Percentiles rank a stretch among this genome's conserved stretches.
Conservation (phyloP, 148 eudicot genomes). For the Amaranthus hypochondriacus region DNA sequence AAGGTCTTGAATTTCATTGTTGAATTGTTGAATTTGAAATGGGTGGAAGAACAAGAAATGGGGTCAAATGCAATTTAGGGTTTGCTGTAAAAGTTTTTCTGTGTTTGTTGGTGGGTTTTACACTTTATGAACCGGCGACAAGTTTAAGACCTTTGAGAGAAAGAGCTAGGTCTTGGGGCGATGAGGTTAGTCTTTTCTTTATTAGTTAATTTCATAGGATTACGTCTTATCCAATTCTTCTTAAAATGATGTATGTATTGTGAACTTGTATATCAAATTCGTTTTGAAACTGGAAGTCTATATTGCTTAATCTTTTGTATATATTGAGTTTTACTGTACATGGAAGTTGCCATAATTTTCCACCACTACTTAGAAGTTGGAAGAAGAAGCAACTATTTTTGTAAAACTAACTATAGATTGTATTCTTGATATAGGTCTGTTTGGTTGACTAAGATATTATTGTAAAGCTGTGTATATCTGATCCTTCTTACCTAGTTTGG, state of each 20-base stretch:
- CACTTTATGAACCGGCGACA: slow-evolving; percentile 34
- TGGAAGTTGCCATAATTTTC: background rate
- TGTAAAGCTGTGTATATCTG: too few relatives aligned
- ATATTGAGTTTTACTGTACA: background rate
- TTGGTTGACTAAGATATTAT: too few relatives aligned
- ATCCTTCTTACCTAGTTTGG: too few relatives aligned
- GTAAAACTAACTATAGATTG: too few relatives aligned
- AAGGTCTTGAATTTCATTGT: slow-evolving; percentile 10
- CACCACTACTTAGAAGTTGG: background rate
- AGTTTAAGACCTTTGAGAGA: slow-evolving; percentile 75
- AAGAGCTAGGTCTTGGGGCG: slow-evolving; percentile 69
- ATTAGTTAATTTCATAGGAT: background rate
- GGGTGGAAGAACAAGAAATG: slow-evolving; percentile 2
- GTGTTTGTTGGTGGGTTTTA: slow-evolving; percentile 29
- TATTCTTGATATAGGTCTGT: too few relatives aligned
- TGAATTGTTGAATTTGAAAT: slow-evolving; percentile 20
- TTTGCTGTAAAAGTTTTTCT: slow-evolving; percentile 31
- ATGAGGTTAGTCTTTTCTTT: slow-evolving; percentile 57
- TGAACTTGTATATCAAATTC: background rate
- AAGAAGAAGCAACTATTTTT: background rate
- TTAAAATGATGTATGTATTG: background rate
- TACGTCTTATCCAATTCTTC: background rate
- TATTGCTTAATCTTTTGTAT: background rate
- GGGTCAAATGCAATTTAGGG: slow-evolving; percentile 24
- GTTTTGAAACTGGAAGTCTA: background rate